Evolutionary conservation across 768 basidiomycete genomes (phyloP).

Genomic region (Lactarius sp.): DNA sequence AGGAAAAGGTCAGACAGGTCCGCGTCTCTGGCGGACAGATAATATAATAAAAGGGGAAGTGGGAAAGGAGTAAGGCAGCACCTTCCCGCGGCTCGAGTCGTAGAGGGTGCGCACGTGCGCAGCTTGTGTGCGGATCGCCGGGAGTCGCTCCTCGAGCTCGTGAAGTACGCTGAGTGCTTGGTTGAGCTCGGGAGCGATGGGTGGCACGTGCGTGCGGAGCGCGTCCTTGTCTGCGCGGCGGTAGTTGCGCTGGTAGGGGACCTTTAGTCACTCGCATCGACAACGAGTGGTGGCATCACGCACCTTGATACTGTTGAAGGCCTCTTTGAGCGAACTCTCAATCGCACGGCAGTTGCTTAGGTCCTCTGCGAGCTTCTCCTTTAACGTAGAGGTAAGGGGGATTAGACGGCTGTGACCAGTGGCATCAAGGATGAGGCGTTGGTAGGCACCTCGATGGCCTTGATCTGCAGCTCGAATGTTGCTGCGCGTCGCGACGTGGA

Average conservation of each 20-base stretch:
- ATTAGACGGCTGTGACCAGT: not conserved
- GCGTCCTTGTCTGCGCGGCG: slow-evolving; percentile 54
- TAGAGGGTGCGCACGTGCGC: slow-evolving; percentile 59
- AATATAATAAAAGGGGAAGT: not conserved
- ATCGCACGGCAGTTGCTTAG: slow-evolving; percentile 72
- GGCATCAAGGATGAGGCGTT: not conserved
- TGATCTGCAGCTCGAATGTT: slow-evolving; percentile 14
- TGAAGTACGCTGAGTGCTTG: slow-evolving; percentile 52
- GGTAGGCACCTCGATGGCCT: slow-evolving; percentile 14
- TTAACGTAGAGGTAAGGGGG: not conserved
- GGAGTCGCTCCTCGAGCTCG: slow-evolving; percentile 54
- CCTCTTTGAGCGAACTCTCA: slow-evolving; percentile 63
- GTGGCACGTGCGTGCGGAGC: slow-evolving; percentile 54
- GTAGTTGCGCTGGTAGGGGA: slow-evolving; percentile 44
- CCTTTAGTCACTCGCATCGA: not conserved
- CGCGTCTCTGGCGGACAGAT: not conserved
- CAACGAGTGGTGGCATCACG: slow-evolving; percentile 25
- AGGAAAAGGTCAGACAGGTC: not conserved
- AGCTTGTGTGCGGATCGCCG: slow-evolving; percentile 57
- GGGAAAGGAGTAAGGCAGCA: slow-evolving; percentile 27
- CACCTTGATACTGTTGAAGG: slow-evolving; percentile 56
- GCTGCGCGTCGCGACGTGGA: slow-evolving; percentile 12
- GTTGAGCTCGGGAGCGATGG: slow-evolving; percentile 56
- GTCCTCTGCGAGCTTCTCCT: slow-evolving; percentile 65
- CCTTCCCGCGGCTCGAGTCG: slow-evolving; percentile 67